These are phyloP conservation scores for Dillenia turbinata DNA, from an alignment of 164 flowering plant genomes.

Conservation along the genomic window DNA sequence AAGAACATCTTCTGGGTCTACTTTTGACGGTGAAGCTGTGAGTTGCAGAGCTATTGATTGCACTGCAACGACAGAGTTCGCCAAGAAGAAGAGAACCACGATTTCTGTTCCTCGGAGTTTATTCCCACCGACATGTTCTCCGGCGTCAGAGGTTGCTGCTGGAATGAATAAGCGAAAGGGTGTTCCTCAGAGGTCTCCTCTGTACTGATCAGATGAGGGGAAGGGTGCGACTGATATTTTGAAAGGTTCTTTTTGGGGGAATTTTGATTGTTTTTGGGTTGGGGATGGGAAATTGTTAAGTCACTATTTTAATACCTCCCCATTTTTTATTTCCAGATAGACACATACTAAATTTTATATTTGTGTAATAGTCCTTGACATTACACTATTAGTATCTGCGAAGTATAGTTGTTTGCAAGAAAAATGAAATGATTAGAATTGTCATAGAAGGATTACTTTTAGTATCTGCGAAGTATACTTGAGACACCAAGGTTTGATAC, in stretches of 20 bases:
- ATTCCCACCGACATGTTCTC: constrained; percentile 3
- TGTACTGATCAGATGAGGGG: constrained; percentile 3
- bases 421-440: too few relatives aligned
- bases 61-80: constrained; percentile 11
- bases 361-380: too few relatives aligned
- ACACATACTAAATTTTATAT: too few relatives aligned
- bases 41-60: constrained; percentile 3
- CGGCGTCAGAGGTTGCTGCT: background rate
- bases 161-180: constrained; percentile 13
- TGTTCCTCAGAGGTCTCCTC: constrained; percentile 17
- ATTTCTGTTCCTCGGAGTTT: constrained; percentile 3
- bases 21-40: constrained; percentile 3
- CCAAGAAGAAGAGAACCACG: constrained; percentile 13
- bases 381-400: too few relatives aligned
- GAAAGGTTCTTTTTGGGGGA: background rate
- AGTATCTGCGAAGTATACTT: too few relatives aligned
- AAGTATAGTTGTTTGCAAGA: too few relatives aligned
- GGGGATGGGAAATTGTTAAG: too few relatives aligned
- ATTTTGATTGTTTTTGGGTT: background rate
- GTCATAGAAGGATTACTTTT: too few relatives aligned
- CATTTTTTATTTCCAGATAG: too few relatives aligned
- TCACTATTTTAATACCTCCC: too few relatives aligned
- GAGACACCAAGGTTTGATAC: too few relatives aligned
- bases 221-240: background rate
- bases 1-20: constrained; percentile 7